phyloP scores from a whole-genome alignment of 768 basidiomycete genomes.

The Lactifluus subvellereus region DNA sequence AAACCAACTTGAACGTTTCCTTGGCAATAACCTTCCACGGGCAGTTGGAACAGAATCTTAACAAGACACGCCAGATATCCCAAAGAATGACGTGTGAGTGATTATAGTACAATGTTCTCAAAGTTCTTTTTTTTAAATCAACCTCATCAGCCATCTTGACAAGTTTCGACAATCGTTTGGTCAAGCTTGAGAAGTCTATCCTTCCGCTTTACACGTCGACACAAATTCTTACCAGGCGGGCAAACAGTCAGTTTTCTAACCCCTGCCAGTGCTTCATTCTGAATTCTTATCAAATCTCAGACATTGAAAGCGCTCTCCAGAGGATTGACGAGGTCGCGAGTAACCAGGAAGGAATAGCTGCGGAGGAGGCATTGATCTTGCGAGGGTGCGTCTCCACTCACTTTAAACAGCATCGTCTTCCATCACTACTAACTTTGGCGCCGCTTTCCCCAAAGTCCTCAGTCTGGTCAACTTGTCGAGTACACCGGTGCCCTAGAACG shows the following conservation, averaged over 20 bases:
- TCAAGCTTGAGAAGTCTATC: conserved; percentile 81
- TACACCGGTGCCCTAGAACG: conserved; percentile 74
- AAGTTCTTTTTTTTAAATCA: conserved; percentile 25
- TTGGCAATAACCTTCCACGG: conserved; percentile 2
- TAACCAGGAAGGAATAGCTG: conserved; percentile 67
- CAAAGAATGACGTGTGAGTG: conserved; percentile 77
- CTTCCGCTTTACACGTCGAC: conserved; percentile 76
- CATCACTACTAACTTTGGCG: not conserved
- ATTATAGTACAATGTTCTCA: not conserved
- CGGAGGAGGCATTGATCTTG: conserved; percentile 72
- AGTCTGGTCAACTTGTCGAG: conserved; percentile 52
- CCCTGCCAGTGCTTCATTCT: not conserved
- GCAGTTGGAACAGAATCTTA: conserved; percentile 81
- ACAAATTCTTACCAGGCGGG: conserved; percentile 64
- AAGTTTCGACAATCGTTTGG: conserved; percentile 76
- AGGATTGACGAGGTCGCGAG: conserved; percentile 78
- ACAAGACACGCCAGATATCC: conserved; percentile 80
- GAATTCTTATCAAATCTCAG: conserved; percentile 33
- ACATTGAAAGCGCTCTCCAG: conserved; percentile 71
- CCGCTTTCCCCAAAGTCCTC: conserved; percentile 46
- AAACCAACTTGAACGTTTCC: not conserved
- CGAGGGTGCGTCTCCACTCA: conserved; percentile 50
- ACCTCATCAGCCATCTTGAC: conserved; percentile 62
- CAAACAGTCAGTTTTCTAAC: conserved; percentile 50
- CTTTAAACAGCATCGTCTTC: too few relatives aligned